Percentiles rank a stretch among this genome's conserved stretches.
Evolutionary conservation across 768 basidiomycete species (phyloP).

Genomic region (Cyathus striatus): DNA sequence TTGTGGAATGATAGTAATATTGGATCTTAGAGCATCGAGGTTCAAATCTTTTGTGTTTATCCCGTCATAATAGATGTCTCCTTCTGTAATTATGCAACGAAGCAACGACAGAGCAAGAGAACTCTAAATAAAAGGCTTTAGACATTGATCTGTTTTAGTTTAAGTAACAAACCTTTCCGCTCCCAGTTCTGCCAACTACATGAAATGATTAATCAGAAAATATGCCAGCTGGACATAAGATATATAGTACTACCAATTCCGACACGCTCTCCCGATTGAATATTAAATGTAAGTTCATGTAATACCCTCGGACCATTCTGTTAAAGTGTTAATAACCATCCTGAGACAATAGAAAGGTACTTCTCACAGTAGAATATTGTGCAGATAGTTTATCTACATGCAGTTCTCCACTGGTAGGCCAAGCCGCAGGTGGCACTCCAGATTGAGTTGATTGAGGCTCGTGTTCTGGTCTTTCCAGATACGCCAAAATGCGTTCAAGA

Average conservation of each 20-base stretch:
- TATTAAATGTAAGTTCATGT: slow-evolving; percentile 38
- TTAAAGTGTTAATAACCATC: not conserved
- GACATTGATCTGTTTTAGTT: not conserved
- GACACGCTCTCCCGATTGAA: slow-evolving; percentile 47
- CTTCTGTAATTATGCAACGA: slow-evolving; percentile 47
- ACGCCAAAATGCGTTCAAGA: slow-evolving; percentile 11
- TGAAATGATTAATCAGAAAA: not conserved
- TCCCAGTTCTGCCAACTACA: slow-evolving; percentile 31
- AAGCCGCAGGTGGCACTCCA: slow-evolving; percentile 52
- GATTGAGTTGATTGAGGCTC: slow-evolving; percentile 9
- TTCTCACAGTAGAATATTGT: slow-evolving; percentile 34
- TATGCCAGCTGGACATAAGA: not conserved
- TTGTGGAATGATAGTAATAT: slow-evolving; percentile 53
- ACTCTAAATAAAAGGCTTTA: slow-evolving; percentile 20
- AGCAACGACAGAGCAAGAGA: slow-evolving; percentile 52
- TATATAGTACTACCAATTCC: slow-evolving; percentile 33
- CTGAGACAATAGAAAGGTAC: not conserved
- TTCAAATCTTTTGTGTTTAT: slow-evolving; percentile 39
- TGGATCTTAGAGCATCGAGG: slow-evolving; percentile 44
- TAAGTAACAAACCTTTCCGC: slow-evolving; percentile 24
- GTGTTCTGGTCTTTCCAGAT: slow-evolving; percentile 11
- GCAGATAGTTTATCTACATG: slow-evolving; percentile 47
- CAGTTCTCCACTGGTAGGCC: slow-evolving; percentile 54
- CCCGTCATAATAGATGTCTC: slow-evolving; percentile 48
- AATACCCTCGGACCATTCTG: slow-evolving; percentile 44